Evolutionary conservation across 2,329 filamentous ascomycete genomes (phyloP).

Genomic region (Davidsoniella eucalypti): DNA sequence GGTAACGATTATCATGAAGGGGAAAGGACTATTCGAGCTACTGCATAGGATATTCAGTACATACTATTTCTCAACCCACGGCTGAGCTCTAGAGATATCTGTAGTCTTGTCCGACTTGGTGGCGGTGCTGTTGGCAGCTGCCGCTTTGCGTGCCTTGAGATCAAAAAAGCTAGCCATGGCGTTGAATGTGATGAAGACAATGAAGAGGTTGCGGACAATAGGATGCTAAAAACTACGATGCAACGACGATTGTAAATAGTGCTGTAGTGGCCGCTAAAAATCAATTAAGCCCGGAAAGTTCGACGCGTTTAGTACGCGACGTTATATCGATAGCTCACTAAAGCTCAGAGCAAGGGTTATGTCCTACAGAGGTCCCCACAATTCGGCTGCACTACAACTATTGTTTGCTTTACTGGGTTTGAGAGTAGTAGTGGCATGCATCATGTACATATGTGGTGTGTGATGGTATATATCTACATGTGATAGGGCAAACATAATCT

Average conservation of each 20-base stretch:
- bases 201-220: not conserved
- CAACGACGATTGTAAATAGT: too few relatives aligned
- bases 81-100: slow-evolving; percentile 53
- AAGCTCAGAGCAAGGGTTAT: not conserved
- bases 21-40: not conserved
- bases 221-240: too few relatives aligned
- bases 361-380: not conserved
- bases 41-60: slow-evolving; percentile 15
- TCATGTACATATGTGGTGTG: too few relatives aligned
- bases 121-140: slow-evolving; percentile 44
- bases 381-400: not conserved
- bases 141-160: slow-evolving; percentile 75
- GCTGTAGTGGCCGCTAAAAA: not conserved
- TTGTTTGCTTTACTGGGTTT: not conserved
- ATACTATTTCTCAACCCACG: slow-evolving; percentile 99
- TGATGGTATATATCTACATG: too few relatives aligned
- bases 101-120: slow-evolving; percentile 47
- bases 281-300: slow-evolving; percentile 12
- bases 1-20: slow-evolving; percentile 13
- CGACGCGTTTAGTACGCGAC: slow-evolving; percentile 1
- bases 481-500: too few relatives aligned
- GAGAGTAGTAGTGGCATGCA: not conserved
- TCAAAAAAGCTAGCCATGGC: slow-evolving; percentile 87
- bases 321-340: not conserved
- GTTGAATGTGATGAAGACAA: not conserved